phyloP scores from a whole-genome alignment of 2,329 filamentous ascomycete genomes.

The Fusarium palustre region DNA sequence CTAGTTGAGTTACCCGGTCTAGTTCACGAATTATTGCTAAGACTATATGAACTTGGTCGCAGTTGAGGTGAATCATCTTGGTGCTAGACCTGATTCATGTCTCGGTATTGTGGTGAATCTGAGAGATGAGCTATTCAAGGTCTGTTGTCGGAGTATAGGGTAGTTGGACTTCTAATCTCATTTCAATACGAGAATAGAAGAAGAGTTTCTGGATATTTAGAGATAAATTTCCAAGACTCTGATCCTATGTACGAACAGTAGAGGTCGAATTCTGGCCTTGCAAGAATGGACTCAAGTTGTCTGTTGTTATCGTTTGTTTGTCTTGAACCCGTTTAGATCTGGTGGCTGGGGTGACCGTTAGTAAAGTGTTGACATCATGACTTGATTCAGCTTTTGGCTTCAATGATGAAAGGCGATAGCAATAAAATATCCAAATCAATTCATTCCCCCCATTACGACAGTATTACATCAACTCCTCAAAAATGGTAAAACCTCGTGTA shows the following conservation, averaged over 20 bases:
- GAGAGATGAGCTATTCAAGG: background rate
- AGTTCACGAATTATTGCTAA: background rate
- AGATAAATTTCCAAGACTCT: background rate
- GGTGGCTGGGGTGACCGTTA: conserved; percentile 33
- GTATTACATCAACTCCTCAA: background rate
- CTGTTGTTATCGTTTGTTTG: background rate
- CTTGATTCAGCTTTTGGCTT: conserved; percentile 37
- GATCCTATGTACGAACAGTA: background rate
- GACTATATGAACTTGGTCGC: background rate
- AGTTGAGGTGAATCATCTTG: background rate
- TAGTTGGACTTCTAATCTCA: background rate
- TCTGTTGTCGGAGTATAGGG: background rate
- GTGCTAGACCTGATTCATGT: background rate
- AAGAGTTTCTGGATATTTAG: background rate
- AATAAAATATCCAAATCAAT: background rate
- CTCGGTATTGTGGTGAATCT: background rate
- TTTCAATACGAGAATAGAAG: background rate
- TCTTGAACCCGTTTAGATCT: conserved; percentile 7
- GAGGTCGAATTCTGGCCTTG: background rate
- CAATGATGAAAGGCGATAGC: background rate
- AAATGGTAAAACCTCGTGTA: conserved; percentile 59
- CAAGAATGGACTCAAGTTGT: background rate
- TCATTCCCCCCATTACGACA: background rate
- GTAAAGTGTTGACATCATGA: conserved; percentile 46
- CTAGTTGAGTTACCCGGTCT: background rate